Base-by-base conservation (phyloP, 225 moss, liverwort and hornwort genomes). In the Sphagnum contortum region DNA sequence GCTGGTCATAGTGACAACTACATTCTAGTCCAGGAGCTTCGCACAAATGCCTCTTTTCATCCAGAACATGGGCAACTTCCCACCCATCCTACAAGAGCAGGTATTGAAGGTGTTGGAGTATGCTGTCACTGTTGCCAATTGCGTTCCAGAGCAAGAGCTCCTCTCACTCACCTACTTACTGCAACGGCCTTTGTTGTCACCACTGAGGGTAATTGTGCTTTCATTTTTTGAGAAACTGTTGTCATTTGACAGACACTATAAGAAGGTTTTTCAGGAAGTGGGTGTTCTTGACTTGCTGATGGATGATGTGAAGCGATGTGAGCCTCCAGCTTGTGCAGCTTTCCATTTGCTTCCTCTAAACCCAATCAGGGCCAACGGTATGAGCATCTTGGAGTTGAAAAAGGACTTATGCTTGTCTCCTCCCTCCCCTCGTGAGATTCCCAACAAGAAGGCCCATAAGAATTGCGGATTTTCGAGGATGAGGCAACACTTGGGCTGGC, bases 171-270 rank as follows among this genome's bases (percentile, higher is more conserved):
- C 93, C 75, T 98, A 89, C 82, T 83, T 98, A 67, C 83, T 98
- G 48, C 91, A 91, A 81, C 87, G 89, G 75, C 87, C 90, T 63
- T 78, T 87, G 82, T 77, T 82, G 60, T 79, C 93, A 57, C 60
- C 79, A 47, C 79, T 91, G 72, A 79, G 82, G 73, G 79, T 84
- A 69, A 84, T 85, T 44, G 82, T 98, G 68, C 83, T 98, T 58
- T 80, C 85, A 12, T 98, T 98, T 61, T 91, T 93, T 62, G 87
- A 91, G 68, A 98, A 98, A 76, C 84, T 93, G 50, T 83, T 98
- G 69, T 98, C 98, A 11, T 98, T 93, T 71, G 98, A 98, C 79
- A 83, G 89, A 71, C 87, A 91, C 64, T 98, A 90, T 68, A 98
- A 93, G 82, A 98, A 89, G 73, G 74, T 98, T 6, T 79, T 98